Evolutionary conservation across 2,329 filamentous ascomycete genomes (phyloP), one percentile per base, ranked within the genome.

Genomic region (Trichoderma sp.): DNA sequence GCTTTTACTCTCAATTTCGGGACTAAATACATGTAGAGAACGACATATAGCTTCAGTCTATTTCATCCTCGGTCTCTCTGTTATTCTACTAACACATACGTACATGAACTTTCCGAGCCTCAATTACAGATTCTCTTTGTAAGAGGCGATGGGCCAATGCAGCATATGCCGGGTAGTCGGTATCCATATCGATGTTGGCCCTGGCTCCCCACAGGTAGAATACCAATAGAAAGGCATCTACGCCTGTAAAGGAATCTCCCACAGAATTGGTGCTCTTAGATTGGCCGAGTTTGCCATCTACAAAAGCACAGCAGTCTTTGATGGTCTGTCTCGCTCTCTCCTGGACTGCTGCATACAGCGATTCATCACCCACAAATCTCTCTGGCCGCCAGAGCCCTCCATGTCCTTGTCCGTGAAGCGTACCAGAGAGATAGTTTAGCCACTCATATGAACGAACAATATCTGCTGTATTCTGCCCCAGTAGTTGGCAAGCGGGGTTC

Each of bases 351-450:
- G 37, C 3, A n/a, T 66, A 39, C 13, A 49, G 2, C 5, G 14
- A 34, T 26, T 24, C 16, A 37, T 66, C 54, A 7, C 34, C 30
- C 4, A 59, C 21, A 28, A 49, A 59, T 5, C 63, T 58, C 14
- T 16, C 63, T 8, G 63, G 63, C 3, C 63, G 24, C 52, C 37
- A 66, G 4, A 66, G 37, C 5, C 52, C 52, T 28, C 52, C 63
- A 30, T n/a, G 59, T 1, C 63, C 52, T 37, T 58, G 52, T 7
- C 52, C 52, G 16, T 66, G 63, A 1, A 66, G 54, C 2, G 16
- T 14, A 21, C 63, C 63, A 10, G 37, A 66, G 24, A 66, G 54
- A 24, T 51, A 66, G 54, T 58, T 66, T n/a, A 66, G 3, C 63
- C 63, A 66, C n/a, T 66, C 63, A 10, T 58, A 51, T 51, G 63